Percentiles rank a stretch among this genome's conserved stretches.
These are phyloP conservation scores for Penicillium sp. DNA, from an alignment of 2,329 filamentous ascomycete genomes.

Conservation along the genomic window DNA sequence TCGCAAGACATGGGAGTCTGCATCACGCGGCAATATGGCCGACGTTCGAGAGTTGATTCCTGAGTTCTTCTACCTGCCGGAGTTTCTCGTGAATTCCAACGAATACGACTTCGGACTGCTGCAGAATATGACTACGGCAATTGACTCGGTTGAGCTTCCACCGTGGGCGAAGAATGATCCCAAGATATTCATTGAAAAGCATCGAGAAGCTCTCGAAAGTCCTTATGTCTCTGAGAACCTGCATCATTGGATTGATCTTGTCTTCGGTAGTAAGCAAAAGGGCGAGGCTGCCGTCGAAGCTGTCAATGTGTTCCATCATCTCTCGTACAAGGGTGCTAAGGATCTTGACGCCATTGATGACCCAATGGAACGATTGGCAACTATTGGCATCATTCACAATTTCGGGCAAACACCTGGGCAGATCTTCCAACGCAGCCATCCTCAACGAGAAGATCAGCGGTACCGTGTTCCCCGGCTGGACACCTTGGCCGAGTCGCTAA, in stretches of 20 bases:
- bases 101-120: constrained; percentile 89
- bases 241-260: constrained; percentile 92
- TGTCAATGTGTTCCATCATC: constrained; percentile 92
- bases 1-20: constrained; percentile 85
- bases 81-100: constrained; percentile 93
- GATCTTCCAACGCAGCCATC: constrained; percentile 82
- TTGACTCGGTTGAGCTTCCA: constrained; percentile 86
- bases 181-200: constrained; percentile 91
- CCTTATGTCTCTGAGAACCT: constrained; percentile 87
- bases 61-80: constrained; percentile 95
- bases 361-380: constrained; percentile 80
- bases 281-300: constrained; percentile 90
- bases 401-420: constrained; percentile 98
- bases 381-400: constrained; percentile 96
- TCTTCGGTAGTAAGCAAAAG: constrained; percentile 92
- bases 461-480: constrained; percentile 74
- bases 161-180: constrained; percentile 97
- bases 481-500: constrained; percentile 73
- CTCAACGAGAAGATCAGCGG: constrained; percentile 69
- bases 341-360: constrained; percentile 91
- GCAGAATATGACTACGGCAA: constrained; percentile 76
- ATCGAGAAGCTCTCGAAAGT: constrained; percentile 93
- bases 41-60: constrained; percentile 94
- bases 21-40: constrained; percentile 85
- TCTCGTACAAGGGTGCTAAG: constrained; percentile 92